Percentiles rank a stretch among this genome's conserved stretches.
These are phyloP conservation scores for Achaetomiella virescens DNA, from an alignment of 495 filamentous ascomycete genomes.

Conservation along the genomic window DNA sequence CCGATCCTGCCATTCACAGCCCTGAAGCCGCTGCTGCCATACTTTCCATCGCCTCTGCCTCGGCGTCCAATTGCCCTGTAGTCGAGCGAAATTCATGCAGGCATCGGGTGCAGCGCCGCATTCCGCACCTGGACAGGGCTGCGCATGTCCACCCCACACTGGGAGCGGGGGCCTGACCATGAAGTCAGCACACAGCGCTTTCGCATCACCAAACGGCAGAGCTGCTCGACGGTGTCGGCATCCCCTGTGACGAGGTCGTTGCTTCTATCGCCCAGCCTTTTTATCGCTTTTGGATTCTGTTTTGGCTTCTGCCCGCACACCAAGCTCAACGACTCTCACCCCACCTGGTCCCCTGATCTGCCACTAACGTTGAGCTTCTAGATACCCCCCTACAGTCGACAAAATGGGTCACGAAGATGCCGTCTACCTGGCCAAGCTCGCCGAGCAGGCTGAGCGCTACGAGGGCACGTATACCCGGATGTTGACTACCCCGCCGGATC, in stretches of 20 bases:
- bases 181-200: slow-evolving; percentile 29
- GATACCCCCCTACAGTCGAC: slow-evolving; percentile 30
- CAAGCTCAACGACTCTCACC: slow-evolving; percentile 15
- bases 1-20: slow-evolving; percentile 13
- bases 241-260: not conserved
- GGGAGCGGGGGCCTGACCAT: slow-evolving; percentile 27
- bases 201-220: slow-evolving; percentile 10
- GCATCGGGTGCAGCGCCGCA: slow-evolving; percentile 4
- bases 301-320: slow-evolving; percentile 9
- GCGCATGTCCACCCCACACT: slow-evolving; percentile 28
- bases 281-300: not conserved
- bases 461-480: slow-evolving; percentile 65
- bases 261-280: slow-evolving; percentile 4
- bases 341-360: slow-evolving; percentile 13
- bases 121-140: slow-evolving; percentile 16
- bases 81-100: slow-evolving; percentile 1
- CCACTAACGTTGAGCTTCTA: slow-evolving; percentile 27
- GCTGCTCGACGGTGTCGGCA: not conserved
- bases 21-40: slow-evolving; percentile 9
- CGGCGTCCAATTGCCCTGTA: slow-evolving; percentile 15
- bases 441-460: slow-evolving; percentile 99
- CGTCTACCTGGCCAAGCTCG: slow-evolving; percentile 99
- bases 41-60: slow-evolving; percentile 5
- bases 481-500: not conserved
- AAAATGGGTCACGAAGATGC: slow-evolving; percentile 99